Evolutionary conservation across 805 yeast species (phyloP).

Genomic region (Osmozyma mogii): DNA sequence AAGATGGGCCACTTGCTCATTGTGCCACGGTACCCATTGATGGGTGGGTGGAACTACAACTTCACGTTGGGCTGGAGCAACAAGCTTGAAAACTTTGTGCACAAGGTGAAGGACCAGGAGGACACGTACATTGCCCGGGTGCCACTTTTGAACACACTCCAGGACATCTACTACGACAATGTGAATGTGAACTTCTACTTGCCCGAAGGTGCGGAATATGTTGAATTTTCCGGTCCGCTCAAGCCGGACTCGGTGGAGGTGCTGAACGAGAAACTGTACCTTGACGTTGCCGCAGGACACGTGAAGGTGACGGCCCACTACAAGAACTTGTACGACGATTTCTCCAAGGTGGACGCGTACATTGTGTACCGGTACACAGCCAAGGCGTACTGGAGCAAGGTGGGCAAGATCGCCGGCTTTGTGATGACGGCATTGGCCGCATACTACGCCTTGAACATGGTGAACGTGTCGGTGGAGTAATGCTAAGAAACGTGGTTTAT

Average conservation of each 20-base stretch:
- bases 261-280: conserved; percentile 45
- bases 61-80: conserved; percentile 94
- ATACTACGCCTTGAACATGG: conserved; percentile 36
- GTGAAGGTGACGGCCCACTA: conserved; percentile 57
- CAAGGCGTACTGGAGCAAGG: conserved; percentile 51
- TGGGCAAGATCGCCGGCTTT: conserved; percentile 55
- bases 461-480: conserved; percentile 22
- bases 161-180: conserved; percentile 58
- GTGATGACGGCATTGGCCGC: conserved; percentile 53
- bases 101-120: conserved; percentile 24
- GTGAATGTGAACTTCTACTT: conserved; percentile 57
- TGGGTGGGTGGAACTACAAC: conserved; percentile 94
- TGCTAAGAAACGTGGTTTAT: too few species aligned
- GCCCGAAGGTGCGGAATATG: conserved; percentile 76
- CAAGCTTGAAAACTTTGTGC: conserved; percentile 46
- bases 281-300: conserved; percentile 75
- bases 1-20: conserved; percentile 43
- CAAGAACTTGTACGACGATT: conserved; percentile 60
- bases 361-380: conserved; percentile 57
- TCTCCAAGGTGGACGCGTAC: conserved; percentile 46
- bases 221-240: conserved; percentile 52
- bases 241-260: conserved; percentile 23
- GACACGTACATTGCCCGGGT: conserved; percentile 53
- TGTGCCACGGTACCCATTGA: conserved; percentile 86
- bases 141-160: conserved; percentile 68